Conservation (phyloP, 495 filamentous ascomycete genomes). For the Aspergillus leporis region DNA sequence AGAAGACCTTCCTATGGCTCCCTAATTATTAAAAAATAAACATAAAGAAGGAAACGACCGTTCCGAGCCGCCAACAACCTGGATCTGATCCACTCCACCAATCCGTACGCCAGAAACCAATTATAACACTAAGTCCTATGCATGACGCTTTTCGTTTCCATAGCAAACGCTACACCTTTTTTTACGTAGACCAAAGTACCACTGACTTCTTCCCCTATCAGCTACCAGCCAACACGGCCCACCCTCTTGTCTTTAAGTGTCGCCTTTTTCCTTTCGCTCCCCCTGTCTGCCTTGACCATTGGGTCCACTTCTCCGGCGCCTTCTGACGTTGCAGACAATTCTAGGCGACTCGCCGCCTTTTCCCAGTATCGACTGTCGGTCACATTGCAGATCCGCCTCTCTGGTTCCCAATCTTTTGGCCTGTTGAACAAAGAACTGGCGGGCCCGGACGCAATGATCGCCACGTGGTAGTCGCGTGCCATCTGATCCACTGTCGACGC, state of each 20-base stretch:
- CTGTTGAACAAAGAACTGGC: background rate
- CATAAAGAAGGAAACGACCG: background rate
- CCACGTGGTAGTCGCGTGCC: slow-evolving; percentile 9
- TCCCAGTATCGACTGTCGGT: background rate
- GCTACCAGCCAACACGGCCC: background rate
- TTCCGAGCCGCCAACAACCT: slow-evolving; percentile 1
- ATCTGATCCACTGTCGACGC: background rate
- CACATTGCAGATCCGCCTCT: background rate
- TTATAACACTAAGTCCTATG: slow-evolving; percentile 1
- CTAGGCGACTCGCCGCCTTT: background rate
- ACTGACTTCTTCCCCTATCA: background rate
- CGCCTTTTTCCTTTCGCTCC: background rate
- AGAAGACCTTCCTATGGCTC: background rate
- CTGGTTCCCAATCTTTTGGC: background rate
- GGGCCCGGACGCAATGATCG: slow-evolving; percentile 8
- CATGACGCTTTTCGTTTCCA: slow-evolving; percentile 5
- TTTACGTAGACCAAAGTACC: background rate
- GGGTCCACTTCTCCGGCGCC: background rate
- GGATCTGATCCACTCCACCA: slow-evolving; percentile 1
- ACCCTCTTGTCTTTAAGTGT: background rate
- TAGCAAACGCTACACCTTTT: background rate
- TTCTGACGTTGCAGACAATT: background rate
- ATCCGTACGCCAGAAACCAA: slow-evolving; percentile 3
- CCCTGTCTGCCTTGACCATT: background rate
- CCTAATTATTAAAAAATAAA: background rate